These are phyloP conservation scores for Candida maltosa DNA, from an alignment of 805 yeast genomes.

Conservation along the genomic window DNA sequence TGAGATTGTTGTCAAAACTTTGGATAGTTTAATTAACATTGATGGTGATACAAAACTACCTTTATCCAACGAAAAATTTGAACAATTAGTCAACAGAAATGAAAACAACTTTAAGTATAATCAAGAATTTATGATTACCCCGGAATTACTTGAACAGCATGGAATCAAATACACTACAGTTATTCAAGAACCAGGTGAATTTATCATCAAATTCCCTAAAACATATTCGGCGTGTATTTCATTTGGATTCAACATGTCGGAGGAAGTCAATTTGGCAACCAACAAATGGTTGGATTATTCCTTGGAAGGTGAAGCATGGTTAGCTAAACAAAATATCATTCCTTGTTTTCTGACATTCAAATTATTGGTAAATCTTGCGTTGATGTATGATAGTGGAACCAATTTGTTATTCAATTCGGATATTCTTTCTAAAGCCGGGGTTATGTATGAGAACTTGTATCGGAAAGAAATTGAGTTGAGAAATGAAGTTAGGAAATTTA, in stretches of 20 bases:
- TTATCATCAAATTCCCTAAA: slow-evolving; percentile 55
- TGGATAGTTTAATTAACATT: slow-evolving; percentile 29
- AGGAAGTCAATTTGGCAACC: slow-evolving; percentile 57
- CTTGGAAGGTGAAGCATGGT: slow-evolving; percentile 49
- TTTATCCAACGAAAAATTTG: slow-evolving; percentile 24
- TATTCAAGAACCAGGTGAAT: slow-evolving; percentile 62
- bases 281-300: slow-evolving; percentile 52
- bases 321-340: slow-evolving; percentile 41
- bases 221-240: slow-evolving; percentile 50
- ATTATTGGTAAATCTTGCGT: slow-evolving; percentile 46
- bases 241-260: slow-evolving; percentile 54
- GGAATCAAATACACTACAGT: slow-evolving; percentile 49
- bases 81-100: slow-evolving; percentile 17
- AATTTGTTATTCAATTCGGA: slow-evolving; percentile 30
- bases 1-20: slow-evolving; percentile 25
- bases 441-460: slow-evolving; percentile 30
- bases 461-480: slow-evolving; percentile 45
- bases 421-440: slow-evolving; percentile 29
- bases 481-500: slow-evolving; percentile 25
- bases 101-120: slow-evolving; percentile 20
- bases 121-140: slow-evolving; percentile 48
- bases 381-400: slow-evolving; percentile 31
- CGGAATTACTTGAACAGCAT: slow-evolving; percentile 40
- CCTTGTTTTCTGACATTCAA: slow-evolving; percentile 54
- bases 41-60: slow-evolving; percentile 25